Evolutionary conservation across 164 flowering plant species (phyloP).

Genomic region (Aristolochia californica): DNA sequence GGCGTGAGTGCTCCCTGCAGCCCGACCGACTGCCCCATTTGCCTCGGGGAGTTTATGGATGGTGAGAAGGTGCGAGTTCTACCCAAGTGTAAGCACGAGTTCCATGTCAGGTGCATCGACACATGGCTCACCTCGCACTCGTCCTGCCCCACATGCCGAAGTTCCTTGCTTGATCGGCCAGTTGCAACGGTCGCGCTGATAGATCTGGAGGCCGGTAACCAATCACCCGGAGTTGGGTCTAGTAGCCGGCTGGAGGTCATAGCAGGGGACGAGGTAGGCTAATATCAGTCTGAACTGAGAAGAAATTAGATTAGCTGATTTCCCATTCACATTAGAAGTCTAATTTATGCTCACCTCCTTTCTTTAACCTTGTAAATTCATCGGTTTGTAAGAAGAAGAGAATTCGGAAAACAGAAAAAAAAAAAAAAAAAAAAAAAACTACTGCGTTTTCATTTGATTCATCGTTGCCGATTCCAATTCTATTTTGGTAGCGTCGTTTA

Average conservation of each 20-base stretch:
- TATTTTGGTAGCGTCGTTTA: too few relatives aligned
- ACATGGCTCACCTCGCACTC: constrained; percentile 61
- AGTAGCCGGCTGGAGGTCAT: constrained; percentile 3
- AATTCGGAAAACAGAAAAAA: too few relatives aligned
- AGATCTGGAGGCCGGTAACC: constrained; percentile 5
- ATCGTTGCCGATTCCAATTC: too few relatives aligned
- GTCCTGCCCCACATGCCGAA: constrained; percentile 68
- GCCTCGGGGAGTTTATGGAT: constrained; percentile 53
- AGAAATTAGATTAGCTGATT: neutral
- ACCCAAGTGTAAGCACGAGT: constrained; percentile 59
- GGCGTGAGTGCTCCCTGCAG: constrained; percentile 13
- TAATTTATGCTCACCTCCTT: too few relatives aligned
- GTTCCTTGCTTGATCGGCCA: constrained; percentile 32
- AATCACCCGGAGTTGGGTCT: constrained; percentile 4
- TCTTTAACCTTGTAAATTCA: too few relatives aligned
- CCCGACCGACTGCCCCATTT: constrained; percentile 65
- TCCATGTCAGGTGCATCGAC: constrained; percentile 64
- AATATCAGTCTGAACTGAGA: too few relatives aligned
- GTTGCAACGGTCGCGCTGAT: constrained; percentile 2
- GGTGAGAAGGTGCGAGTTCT: constrained; percentile 60
- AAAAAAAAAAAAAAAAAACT: too few relatives aligned
- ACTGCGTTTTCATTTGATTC: too few relatives aligned
- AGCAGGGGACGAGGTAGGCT: constrained; percentile 16
- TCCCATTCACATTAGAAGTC: neutral
- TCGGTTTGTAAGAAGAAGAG: too few relatives aligned